Evolutionary conservation across 306 rosid species (phyloP).

Genomic region (Corylus americana): DNA sequence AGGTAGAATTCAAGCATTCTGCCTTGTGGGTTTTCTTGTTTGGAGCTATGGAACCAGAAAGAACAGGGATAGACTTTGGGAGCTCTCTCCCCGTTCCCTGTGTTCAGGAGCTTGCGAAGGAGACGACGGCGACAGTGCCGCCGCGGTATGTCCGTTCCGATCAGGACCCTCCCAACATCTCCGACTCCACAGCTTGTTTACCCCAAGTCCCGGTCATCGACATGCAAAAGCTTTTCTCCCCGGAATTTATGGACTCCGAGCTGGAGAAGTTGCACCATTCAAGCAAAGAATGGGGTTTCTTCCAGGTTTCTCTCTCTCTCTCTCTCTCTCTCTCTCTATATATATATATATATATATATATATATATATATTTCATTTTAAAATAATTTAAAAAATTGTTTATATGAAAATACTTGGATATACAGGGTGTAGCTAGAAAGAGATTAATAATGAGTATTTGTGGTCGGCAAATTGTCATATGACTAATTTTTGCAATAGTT

Average conservation of each 20-base stretch:
- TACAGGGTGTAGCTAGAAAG: too few relatives aligned
- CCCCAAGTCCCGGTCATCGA: conserved; percentile 49
- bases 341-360: too few relatives aligned
- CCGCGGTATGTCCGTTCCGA: conserved; percentile 34
- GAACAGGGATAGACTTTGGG: background rate
- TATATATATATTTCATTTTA: too few relatives aligned
- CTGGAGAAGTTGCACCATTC: conserved; percentile 42
- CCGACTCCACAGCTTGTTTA: conserved; percentile 10
- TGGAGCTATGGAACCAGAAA: conserved; percentile 4
- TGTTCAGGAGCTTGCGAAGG: conserved; percentile 34
- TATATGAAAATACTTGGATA: too few relatives aligned
- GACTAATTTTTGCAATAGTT: too few relatives aligned
- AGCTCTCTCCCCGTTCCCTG: conserved; percentile 29
- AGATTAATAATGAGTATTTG: too few relatives aligned
- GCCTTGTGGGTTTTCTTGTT: too few relatives aligned
- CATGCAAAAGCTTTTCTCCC: conserved; percentile 31
- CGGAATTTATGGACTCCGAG: conserved; percentile 25
- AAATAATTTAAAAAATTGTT: too few relatives aligned
- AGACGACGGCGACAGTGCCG: conserved; percentile 30
- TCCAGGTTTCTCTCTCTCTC: conserved; percentile 37
- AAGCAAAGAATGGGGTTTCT: conserved; percentile 56
- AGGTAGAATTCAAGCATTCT: too few relatives aligned
- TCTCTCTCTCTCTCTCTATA: too few relatives aligned
- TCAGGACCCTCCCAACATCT: conserved; percentile 34
- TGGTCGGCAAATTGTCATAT: too few relatives aligned